Base-by-base conservation (phyloP, 2,329 filamentous ascomycete species). In the Penicillium sp. region DNA sequence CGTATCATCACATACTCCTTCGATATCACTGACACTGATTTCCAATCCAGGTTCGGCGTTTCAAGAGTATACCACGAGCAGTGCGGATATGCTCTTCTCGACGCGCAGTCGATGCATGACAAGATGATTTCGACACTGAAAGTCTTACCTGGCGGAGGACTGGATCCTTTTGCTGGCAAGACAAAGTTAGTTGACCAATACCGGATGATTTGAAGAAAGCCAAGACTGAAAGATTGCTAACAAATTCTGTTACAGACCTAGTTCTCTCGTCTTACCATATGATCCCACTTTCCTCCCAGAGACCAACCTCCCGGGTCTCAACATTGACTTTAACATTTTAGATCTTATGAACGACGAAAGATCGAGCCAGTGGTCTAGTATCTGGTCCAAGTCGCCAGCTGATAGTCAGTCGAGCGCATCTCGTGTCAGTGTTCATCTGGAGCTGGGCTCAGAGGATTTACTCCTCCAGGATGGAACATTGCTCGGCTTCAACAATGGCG, bases 41-140 rank as follows among this genome's bases (percentile, higher is more conserved):
- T 40, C 27, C 12, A 12, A 29, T 9, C 7, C 57, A 85, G 82
- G 26, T 92, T 89, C 69, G 92, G 92, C 5, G 85, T 96, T 15
- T 89, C 91, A 3, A 85, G 89, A 47, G 92, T 97, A 18, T 96
- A 91, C 71, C 81, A 85, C 25, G 89, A 96, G 70, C 92, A 99
- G 74, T 96, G 89, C 66, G 82, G 82, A 35, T 99, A 96, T 70
- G 85, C 96, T 23, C 85, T 97, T 45, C 81, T 83, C 3, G 94
- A 97, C 68, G 86, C 87, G 2, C 87, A 92, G 72, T 86, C 84
- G 62, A 86, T 89, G 35, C 87, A 90, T 63, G 83, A 86, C 57
- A 85, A 85, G 62, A 90, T 97, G 82, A 82, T 83, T 61, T 77
- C 84, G 2, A 84, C 92, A 69, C 78, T 89, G 59, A 84, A 81